phyloP scores from a whole-genome alignment of 208 protist genomes.

The Phytomonas francai region DNA sequence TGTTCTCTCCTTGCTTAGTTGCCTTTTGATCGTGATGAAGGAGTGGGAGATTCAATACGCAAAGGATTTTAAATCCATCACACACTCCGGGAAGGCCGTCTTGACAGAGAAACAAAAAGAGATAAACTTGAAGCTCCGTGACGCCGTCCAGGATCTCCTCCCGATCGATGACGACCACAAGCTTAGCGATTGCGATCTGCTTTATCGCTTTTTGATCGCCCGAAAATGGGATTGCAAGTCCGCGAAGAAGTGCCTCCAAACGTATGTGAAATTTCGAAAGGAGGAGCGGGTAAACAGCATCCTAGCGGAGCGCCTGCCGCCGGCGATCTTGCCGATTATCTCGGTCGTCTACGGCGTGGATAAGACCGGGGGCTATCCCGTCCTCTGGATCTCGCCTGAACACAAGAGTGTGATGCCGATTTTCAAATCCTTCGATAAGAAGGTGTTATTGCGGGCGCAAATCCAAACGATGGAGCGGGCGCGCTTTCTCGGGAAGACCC shows the following conservation, averaged over 20 bases:
- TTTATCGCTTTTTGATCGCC: slow-evolving; percentile 79
- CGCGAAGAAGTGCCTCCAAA: slow-evolving; percentile 29
- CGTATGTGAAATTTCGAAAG: slow-evolving; percentile 41
- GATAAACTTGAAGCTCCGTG: slow-evolving; percentile 50
- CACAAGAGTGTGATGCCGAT: slow-evolving; percentile 26
- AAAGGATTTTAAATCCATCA: slow-evolving; percentile 24
- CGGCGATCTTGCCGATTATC: slow-evolving; percentile 26
- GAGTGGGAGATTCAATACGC: slow-evolving; percentile 39
- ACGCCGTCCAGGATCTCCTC: slow-evolving; percentile 32
- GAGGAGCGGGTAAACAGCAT: slow-evolving; percentile 42
- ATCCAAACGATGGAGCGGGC: slow-evolving; percentile 56
- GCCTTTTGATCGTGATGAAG: neutral
- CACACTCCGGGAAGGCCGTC: slow-evolving; percentile 25
- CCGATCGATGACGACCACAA: slow-evolving; percentile 65
- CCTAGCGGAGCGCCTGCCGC: slow-evolving; percentile 30
- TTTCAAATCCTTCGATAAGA: slow-evolving; percentile 30
- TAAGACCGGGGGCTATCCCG: slow-evolving; percentile 43
- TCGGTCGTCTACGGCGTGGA: slow-evolving; percentile 53
- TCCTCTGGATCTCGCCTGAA: slow-evolving; percentile 66
- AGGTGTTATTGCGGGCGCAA: slow-evolving; percentile 40
- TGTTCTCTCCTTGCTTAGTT: neutral
- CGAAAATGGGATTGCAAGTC: slow-evolving; percentile 37
- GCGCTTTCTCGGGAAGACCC: slow-evolving; percentile 29
- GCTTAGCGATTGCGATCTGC: slow-evolving; percentile 66
- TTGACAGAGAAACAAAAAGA: slow-evolving; percentile 40